These are phyloP conservation scores for Colletotrichum sp. DNA, from an alignment of 2,329 filamentous ascomycete species.

Conservation along the genomic window DNA sequence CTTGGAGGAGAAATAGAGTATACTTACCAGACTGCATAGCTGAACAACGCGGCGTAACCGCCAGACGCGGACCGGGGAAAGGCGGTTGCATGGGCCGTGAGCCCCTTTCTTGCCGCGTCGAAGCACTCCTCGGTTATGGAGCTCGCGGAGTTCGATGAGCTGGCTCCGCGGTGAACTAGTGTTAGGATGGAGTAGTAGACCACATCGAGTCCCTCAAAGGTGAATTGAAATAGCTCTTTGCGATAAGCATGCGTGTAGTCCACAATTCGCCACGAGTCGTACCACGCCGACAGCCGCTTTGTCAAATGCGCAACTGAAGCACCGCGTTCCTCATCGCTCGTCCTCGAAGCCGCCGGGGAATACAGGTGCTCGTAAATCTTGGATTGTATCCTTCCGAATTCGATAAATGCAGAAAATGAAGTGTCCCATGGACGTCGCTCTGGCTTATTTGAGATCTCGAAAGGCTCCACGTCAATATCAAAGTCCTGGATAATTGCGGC, in stretches of 20 bases:
- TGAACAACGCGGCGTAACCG: slow-evolving; percentile 16
- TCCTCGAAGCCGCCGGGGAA: neutral
- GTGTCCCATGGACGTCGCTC: slow-evolving; percentile 18
- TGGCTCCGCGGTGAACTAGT: slow-evolving; percentile 21
- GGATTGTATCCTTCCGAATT: slow-evolving; percentile 16
- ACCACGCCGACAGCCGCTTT: slow-evolving; percentile 16
- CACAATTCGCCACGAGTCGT: slow-evolving; percentile 16
- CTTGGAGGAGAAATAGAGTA: too few relatives aligned
- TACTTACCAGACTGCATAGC: slow-evolving; percentile 25
- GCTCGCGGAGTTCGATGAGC: slow-evolving; percentile 9
- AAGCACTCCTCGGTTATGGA: slow-evolving; percentile 24
- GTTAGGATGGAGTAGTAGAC: slow-evolving; percentile 25
- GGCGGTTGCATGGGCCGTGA: slow-evolving; percentile 18
- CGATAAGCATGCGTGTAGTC: slow-evolving; percentile 19
- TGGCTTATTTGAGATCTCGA: neutral
- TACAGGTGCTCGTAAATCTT: slow-evolving; percentile 22
- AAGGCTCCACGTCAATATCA: slow-evolving; percentile 20
- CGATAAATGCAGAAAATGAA: slow-evolving; percentile 2
- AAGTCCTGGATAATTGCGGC: slow-evolving; percentile 22
- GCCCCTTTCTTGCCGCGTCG: slow-evolving; percentile 18
- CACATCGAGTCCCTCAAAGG: slow-evolving; percentile 22
- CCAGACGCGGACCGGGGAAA: slow-evolving; percentile 13
- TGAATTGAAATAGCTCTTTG: slow-evolving; percentile 17
- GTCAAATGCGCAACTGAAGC: neutral
- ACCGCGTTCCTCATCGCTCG: neutral